Base-by-base conservation (phyloP, 1,284 basidiomycete genomes). In the Cystobasidiaceae sp. region DNA sequence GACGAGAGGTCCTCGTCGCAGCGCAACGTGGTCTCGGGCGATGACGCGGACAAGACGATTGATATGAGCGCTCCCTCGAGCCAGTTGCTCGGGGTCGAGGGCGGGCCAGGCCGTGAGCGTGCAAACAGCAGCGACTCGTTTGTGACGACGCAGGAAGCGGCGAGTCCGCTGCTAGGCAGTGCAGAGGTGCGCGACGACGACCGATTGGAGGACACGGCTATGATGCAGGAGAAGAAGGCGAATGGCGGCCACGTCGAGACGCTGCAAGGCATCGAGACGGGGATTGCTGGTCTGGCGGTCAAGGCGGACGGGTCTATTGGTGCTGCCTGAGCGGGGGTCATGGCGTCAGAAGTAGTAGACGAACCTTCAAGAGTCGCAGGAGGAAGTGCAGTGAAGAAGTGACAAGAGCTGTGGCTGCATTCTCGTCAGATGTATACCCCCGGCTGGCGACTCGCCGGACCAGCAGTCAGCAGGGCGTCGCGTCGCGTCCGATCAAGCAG, bases 241-340 rank as follows among this genome's bases (percentile, higher is more conserved):
- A 13, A 4, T n/a, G 44, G 19, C 28, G 23, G 1, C 21, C 11
- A 23, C 11, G 21, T 11, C 25, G 46, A 15, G 8, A 6, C 15
- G 3, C 44, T 41, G 30, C 21, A 56, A 23, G 30, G 43, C 19
- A 27, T 64, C 4, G 45, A 56, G 32, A 55, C 52, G 2, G 61
- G 61, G 15, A 44, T 64, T 11, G 45, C 30, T 28, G 52, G 52
- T 13, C 23, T 64, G 39, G 61, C 56, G 1, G 48, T 64, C 51
- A 64, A 64, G 27, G 51, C 21, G 9, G 61, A 64, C 43, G 61
- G 61, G 17, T 54, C 49, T 30, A 55, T 64, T 37, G 61, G 61
- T 15, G 27, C 45, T n/a, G 54, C 54, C 21, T 56, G 33, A 33
- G 17, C 3, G 21, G 17, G 17, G 7, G 21, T 25, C 21, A 28